Base-by-base conservation (phyloP, 164 flowering plant species). In the Annona squamosa region DNA sequence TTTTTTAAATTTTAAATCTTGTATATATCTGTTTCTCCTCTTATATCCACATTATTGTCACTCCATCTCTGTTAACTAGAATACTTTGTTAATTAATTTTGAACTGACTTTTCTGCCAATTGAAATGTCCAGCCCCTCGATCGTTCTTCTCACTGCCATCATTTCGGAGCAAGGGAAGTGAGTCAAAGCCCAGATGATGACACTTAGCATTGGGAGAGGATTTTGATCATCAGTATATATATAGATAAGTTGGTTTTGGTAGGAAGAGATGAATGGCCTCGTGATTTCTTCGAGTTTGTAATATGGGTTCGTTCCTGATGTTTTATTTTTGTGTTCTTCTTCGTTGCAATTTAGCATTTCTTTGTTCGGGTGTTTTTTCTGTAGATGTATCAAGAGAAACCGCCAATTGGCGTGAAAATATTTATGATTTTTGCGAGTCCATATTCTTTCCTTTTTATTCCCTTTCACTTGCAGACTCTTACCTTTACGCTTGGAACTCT, bases 81-180 rank as follows among this genome's bases (percentile, higher is more conserved):
- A 48, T 52, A 46, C 10, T 37, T 41, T 65, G 5, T 46, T 65
- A 37, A 43, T n/a, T 19, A 18, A 65, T 7, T 37, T 46, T 65
- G 68, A 65, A 46, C 19, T 66, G 5, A 46, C 7, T 69, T 69
- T 48, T 63, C 42, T 41, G 4, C 48, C 52, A 62, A 69, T 19
- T 72, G 4, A 48, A 76, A 71, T 67, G 74, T 79, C 45, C 97
- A 95, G 99, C 94, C 43, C 93, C 97, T 41, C 80, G 91, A 71
- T 95, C 99, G 70, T 95, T 95, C 81, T 95, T 95, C 84, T 95
- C 97, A 2, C 88, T 93, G 57, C 90, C 98, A 16, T 75, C 92
- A 16, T 96, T 96, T 67, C 87, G 97, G 73, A 93, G 97, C 94
- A 95, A 96, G 83, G 97, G 94, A 77, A 90, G 85, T 52, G 99